Percentiles rank a stretch among this genome's conserved stretches.
phyloP scores from a whole-genome alignment of 2,329 filamentous ascomycete genomes.

The Fusarium siculi region DNA sequence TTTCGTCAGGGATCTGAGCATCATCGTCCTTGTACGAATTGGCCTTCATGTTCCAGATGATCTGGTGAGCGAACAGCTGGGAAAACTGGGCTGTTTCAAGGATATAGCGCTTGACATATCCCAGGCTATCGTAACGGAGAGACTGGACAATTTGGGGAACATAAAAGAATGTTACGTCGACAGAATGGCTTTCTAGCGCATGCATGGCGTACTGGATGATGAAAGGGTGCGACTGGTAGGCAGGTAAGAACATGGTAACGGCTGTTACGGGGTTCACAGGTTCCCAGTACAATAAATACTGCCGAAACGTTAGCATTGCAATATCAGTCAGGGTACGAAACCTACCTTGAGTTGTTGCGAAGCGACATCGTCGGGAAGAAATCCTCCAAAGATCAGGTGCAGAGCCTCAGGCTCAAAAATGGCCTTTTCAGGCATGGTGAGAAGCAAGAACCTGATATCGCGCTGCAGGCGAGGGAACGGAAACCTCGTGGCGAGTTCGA shows the following conservation, averaged over 20 bases:
- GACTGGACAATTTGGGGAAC: constrained; percentile 98
- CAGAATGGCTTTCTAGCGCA: constrained; percentile 89
- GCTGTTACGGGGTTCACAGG: constrained; percentile 93
- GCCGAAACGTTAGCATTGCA: constrained; percentile 28
- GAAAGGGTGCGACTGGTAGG: constrained; percentile 90
- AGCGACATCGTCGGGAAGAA: constrained; percentile 81
- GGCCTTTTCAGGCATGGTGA: constrained; percentile 86
- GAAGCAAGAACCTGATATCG: constrained; percentile 81
- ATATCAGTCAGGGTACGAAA: neutral
- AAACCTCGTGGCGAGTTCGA: constrained; percentile 85
- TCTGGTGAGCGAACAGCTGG: constrained; percentile 98
- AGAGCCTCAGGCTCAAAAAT: constrained; percentile 84
- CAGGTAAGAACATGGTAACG: constrained; percentile 90
- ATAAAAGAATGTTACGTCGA: constrained; percentile 99
- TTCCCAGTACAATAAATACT: constrained; percentile 94
- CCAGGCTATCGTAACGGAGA: constrained; percentile 89
- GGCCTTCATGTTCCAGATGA: constrained; percentile 99
- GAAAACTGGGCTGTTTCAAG: constrained; percentile 97
- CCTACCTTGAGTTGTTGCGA: constrained; percentile 82
- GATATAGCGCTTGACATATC: constrained; percentile 96
- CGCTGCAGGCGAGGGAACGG: constrained; percentile 76
- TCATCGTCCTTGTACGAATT: constrained; percentile 99
- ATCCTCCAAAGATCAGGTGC: constrained; percentile 80
- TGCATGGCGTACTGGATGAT: constrained; percentile 97
- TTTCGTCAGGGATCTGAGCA: constrained; percentile 84